A percentile compares a stretch with the other conserved stretches of the same genome.
These are phyloP conservation scores for Pythium sukuiense DNA, from an alignment of 352 stramenopile genomes.

Conservation along the genomic window DNA sequence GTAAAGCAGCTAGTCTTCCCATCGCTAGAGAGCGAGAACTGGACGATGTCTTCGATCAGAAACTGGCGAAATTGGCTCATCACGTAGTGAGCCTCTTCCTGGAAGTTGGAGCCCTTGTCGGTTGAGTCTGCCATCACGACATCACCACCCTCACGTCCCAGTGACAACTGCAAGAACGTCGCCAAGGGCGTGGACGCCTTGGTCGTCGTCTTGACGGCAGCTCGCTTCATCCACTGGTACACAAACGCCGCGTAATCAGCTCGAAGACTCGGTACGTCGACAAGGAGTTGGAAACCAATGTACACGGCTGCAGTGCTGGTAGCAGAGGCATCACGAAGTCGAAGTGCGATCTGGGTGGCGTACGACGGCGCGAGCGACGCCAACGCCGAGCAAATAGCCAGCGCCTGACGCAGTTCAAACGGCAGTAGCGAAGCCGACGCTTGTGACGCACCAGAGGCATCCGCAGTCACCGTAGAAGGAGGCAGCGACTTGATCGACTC, in stretches of 20 bases:
- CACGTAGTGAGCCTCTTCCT: slow-evolving; percentile 24
- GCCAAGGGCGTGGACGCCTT: slow-evolving; percentile 8
- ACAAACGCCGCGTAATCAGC: slow-evolving; percentile 37
- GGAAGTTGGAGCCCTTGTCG: slow-evolving; percentile 9
- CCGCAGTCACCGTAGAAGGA: slow-evolving; percentile 1
- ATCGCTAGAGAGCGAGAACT: slow-evolving; percentile 5
- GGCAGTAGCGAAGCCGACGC: slow-evolving; percentile 18
- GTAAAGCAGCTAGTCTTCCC: slow-evolving; percentile 21
- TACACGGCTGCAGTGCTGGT: slow-evolving; percentile 11
- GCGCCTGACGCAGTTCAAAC: slow-evolving; percentile 21
- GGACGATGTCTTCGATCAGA: slow-evolving; percentile 21
- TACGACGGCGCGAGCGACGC: slow-evolving; percentile 42
- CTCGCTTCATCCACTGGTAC: slow-evolving; percentile 39
- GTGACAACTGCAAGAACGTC: slow-evolving; percentile 20
- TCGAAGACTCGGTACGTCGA: slow-evolving; percentile 19
- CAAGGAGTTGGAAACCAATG: slow-evolving; percentile 29
- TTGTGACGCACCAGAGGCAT: slow-evolving; percentile 1
- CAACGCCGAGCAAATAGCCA: slow-evolving; percentile 33
- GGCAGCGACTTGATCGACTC: slow-evolving; percentile 25
- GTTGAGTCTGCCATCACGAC: slow-evolving; percentile 4
- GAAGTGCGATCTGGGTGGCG: slow-evolving; percentile 25
- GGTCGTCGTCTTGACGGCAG: not conserved
- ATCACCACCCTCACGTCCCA: slow-evolving; percentile 13
- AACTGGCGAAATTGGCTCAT: slow-evolving; percentile 28
- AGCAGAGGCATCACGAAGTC: slow-evolving; percentile 7